Evolutionary conservation across 192 early-diverging fungal species (phyloP).

Genomic region (Mortierella alpina): DNA sequence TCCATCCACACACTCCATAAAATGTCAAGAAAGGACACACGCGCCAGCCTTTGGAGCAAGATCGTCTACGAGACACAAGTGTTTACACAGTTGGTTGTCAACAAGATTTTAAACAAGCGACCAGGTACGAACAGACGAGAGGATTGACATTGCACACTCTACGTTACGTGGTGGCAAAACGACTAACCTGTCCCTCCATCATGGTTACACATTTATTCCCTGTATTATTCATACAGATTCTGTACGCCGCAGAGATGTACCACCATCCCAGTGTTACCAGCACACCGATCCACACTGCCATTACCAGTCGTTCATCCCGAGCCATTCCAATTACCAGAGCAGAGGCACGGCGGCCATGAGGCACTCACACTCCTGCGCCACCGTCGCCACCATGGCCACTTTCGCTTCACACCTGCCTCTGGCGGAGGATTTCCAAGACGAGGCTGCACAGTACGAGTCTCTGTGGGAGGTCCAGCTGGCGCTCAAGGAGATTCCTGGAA

Average conservation of each 20-base stretch:
- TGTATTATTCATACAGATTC: too few relatives aligned
- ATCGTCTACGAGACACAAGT: conserved; percentile 21
- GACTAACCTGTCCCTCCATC: neutral
- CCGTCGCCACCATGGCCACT: conserved; percentile 5
- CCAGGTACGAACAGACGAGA: neutral
- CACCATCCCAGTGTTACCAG: too few relatives aligned
- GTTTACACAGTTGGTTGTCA: conserved; percentile 10
- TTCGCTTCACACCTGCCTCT: neutral
- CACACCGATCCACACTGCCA: too few relatives aligned
- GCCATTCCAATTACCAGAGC: too few relatives aligned
- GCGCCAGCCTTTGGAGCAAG: conserved; percentile 20
- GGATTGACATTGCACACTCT: neutral
- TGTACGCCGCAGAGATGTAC: too few relatives aligned
- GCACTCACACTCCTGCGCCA: neutral
- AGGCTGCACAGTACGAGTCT: conserved; percentile 4
- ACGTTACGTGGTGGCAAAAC: neutral
- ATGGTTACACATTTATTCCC: neutral
- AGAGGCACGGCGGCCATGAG: too few relatives aligned
- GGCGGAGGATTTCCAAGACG: neutral
- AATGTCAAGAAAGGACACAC: conserved; percentile 11
- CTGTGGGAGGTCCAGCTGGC: conserved; percentile 50
- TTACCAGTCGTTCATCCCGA: too few relatives aligned
- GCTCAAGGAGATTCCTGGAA: conserved; percentile 37
- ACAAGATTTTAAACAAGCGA: neutral
- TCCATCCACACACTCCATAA: neutral